A percentile compares a stretch with the other conserved stretches of the same genome.
These are phyloP conservation scores for Ceratobasidium sp. DNA, from an alignment of 1,284 basidiomycete genomes.

Conservation along the genomic window DNA sequence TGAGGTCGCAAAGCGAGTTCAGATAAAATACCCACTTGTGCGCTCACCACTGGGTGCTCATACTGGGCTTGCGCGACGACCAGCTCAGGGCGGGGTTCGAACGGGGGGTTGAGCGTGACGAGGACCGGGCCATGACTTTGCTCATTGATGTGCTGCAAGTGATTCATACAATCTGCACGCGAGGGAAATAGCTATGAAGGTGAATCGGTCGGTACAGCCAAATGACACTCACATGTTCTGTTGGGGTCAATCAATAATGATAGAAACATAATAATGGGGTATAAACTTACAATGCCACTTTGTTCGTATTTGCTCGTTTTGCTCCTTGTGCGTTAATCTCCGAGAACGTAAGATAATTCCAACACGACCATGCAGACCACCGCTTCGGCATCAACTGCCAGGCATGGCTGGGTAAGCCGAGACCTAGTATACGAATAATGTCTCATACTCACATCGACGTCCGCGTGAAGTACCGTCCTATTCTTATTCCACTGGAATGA, in stretches of 20 bases:
- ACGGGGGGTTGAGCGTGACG: slow-evolving; percentile 79
- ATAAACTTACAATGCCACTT: slow-evolving; percentile 66
- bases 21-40: slow-evolving; percentile 52
- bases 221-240: slow-evolving; percentile 57
- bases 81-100: slow-evolving; percentile 62
- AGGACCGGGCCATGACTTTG: slow-evolving; percentile 68
- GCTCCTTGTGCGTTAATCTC: slow-evolving; percentile 52
- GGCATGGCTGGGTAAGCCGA: background rate
- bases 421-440: background rate
- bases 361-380: slow-evolving; percentile 70
- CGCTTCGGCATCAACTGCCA: slow-evolving; percentile 69
- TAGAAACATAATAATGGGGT: background rate
- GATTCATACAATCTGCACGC: slow-evolving; percentile 74
- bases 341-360: slow-evolving; percentile 72
- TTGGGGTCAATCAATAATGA: slow-evolving; percentile 42
- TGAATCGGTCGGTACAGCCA: slow-evolving; percentile 32
- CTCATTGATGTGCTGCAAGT: slow-evolving; percentile 72
- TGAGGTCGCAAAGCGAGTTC: background rate
- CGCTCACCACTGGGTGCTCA: slow-evolving; percentile 70
- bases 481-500: slow-evolving; percentile 74
- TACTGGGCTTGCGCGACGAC: slow-evolving; percentile 66
- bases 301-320: slow-evolving; percentile 61
- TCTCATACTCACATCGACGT: slow-evolving; percentile 57
- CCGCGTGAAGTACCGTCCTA: slow-evolving; percentile 72
- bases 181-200: slow-evolving; percentile 39